Base-by-base conservation (phyloP, 805 yeast species). In the Hanseniaspora jakobsenii region DNA sequence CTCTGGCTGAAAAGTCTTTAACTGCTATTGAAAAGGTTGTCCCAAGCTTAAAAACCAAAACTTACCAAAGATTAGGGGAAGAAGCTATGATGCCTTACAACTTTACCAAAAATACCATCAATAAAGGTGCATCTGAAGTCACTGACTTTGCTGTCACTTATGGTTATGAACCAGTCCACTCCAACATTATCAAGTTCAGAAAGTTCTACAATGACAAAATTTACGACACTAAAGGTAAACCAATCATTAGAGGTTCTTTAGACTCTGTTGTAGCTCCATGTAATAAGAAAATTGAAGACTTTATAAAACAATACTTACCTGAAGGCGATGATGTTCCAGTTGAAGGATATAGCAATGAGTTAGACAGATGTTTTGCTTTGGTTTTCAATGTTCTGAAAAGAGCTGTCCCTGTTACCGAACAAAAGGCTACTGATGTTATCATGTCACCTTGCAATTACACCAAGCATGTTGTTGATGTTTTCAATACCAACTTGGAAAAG, bases 221-320 rank as follows among this genome's bases (percentile, higher is more conserved):
- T 32, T 70, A 71, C 56, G 76, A 77, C 54, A 67, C 73, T 6
- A 64, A 74, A 24, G 84, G 84, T 19, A 75, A 73, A 54, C 80
- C 82, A 32, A 56, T 77, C 40, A 51, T 81, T 30, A 67, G 84
- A 51, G 66, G 78, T n/a, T 69, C 72, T 19, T 54, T 78, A 18
- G 85, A 79, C 58, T 78, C 82, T 3, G 28, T 78, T 10, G 63
- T 81, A 37, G 66, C 65, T 29, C 87, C 91, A 23, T 36, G 78
- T 36, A 84, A 81, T 61, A 61, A 67, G 28, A 62, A 66, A 27
- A 58, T 81, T 41, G 77, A 70, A 49, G 57, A 64, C 2, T 52
- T 66, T 19, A 66, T 74, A 23, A 58, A 63, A 31, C 60, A 59
- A 28, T 64, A 67, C 50, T 64, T 73, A 29, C 80, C 81, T 16